Conservation (phyloP, 352 stramenopile species). For the Pythium vanterpoolii region DNA sequence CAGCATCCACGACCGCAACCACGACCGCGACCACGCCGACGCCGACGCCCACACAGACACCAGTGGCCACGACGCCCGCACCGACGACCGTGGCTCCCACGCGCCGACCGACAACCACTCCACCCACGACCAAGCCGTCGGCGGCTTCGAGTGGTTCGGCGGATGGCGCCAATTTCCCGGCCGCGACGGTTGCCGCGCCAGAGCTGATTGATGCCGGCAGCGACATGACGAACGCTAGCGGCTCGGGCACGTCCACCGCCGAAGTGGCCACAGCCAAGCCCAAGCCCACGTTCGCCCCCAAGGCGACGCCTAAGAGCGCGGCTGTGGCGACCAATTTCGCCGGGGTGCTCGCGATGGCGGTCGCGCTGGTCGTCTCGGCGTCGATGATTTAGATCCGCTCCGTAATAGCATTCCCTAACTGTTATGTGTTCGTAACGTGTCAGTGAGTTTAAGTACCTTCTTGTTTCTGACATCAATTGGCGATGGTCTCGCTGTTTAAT, state of each 20-base stretch:
- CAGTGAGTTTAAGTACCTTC: background rate
- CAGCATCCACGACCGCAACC: background rate
- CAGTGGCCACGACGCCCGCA: constrained; percentile 4
- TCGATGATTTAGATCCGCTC: constrained; percentile 5
- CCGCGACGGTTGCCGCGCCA: background rate
- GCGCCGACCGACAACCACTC: background rate
- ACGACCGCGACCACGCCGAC: background rate
- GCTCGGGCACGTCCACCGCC: background rate
- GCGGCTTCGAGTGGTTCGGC: background rate
- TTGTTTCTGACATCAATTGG: background rate
- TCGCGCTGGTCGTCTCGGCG: constrained; percentile 1
- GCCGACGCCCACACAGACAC: constrained; percentile 3
- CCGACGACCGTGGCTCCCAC: constrained; percentile 10
- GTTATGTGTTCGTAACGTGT: constrained; percentile 18
- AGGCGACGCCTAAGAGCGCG: constrained; percentile 5
- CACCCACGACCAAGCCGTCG: background rate
- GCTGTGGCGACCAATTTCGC: background rate
- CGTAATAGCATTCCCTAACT: constrained; percentile 1
- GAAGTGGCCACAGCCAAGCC: background rate
- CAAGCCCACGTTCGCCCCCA: background rate
- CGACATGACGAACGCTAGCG: background rate
- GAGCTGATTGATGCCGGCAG: background rate
- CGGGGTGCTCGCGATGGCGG: background rate
- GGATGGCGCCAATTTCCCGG: background rate
- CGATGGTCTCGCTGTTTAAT: background rate